Evolutionary conservation across 805 yeast species (phyloP).

Genomic region (Wickerhamiella allomyrinae): DNA sequence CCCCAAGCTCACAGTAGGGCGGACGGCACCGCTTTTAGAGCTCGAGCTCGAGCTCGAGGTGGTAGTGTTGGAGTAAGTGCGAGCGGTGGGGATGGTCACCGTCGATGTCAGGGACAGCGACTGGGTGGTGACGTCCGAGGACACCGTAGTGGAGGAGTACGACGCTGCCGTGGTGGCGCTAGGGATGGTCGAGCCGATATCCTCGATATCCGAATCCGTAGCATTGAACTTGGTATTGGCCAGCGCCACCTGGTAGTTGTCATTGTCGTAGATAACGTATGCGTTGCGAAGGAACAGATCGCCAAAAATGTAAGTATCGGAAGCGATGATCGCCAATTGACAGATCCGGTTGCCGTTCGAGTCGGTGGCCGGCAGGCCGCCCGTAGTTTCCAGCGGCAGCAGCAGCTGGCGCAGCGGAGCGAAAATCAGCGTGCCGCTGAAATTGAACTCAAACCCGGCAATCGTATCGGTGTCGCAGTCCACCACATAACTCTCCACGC

Average conservation of each 20-base stretch:
- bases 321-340: slow-evolving; percentile 19
- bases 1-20: not conserved
- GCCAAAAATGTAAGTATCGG: slow-evolving; percentile 36
- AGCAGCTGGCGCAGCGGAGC: slow-evolving; percentile 29
- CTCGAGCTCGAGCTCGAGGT: not conserved
- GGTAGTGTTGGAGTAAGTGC: not conserved
- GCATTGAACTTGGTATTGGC: slow-evolving; percentile 32
- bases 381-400: slow-evolving; percentile 20
- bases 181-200: slow-evolving; percentile 20
- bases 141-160: slow-evolving; percentile 9
- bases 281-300: slow-evolving; percentile 51
- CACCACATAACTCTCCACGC: slow-evolving; percentile 26
- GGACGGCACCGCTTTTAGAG: not conserved
- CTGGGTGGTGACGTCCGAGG: not conserved
- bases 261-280: slow-evolving; percentile 57
- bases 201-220: slow-evolving; percentile 18
- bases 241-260: slow-evolving; percentile 39
- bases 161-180: slow-evolving; percentile 17
- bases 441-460: slow-evolving; percentile 30
- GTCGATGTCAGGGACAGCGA: not conserved
- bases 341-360: slow-evolving; percentile 15
- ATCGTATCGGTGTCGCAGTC: slow-evolving; percentile 34
- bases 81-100: not conserved
- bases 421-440: slow-evolving; percentile 37
- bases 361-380: slow-evolving; percentile 10